A percentile compares a stretch with the other conserved stretches of the same genome.
These are phyloP conservation scores for Pythium chondricola DNA, from an alignment of 352 stramenopile genomes.

Conservation along the genomic window DNA sequence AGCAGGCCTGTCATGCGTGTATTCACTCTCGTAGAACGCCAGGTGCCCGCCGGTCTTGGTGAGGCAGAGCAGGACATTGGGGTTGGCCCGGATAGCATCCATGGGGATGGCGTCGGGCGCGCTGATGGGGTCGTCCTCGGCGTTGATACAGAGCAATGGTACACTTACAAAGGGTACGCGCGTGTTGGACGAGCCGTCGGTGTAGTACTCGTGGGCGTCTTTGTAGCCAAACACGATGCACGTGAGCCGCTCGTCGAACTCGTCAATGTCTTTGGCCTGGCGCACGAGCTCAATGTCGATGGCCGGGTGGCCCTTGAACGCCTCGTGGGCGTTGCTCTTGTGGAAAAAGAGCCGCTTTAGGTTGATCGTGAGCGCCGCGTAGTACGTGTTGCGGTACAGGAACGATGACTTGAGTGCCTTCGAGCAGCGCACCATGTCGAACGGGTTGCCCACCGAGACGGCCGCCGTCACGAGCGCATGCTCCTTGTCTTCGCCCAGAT, in stretches of 20 bases:
- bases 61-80: conserved; percentile 56
- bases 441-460: conserved; percentile 71
- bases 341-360: conserved; percentile 55
- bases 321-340: conserved; percentile 54
- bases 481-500: conserved; percentile 49
- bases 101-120: conserved; percentile 26
- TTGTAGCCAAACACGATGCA: conserved; percentile 53
- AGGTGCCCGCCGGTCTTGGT: conserved; percentile 65
- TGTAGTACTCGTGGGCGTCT: conserved; percentile 53
- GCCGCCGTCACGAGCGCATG: conserved; percentile 36
- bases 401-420: conserved; percentile 36
- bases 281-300: conserved; percentile 51
- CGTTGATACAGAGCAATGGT: conserved; percentile 61
- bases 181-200: conserved; percentile 33
- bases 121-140: conserved; percentile 58
- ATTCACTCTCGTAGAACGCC: conserved; percentile 49
- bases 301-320: conserved; percentile 40
- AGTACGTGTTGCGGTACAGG: conserved; percentile 57
- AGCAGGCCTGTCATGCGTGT: not conserved
- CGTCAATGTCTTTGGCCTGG: conserved; percentile 31
- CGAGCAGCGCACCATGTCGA: conserved; percentile 47
- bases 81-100: conserved; percentile 36
- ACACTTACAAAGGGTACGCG: conserved; percentile 33
- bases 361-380: conserved; percentile 37
- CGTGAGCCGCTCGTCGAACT: conserved; percentile 67